Evolutionary conservation across 106 monocot species (phyloP).

Genomic region (Dioscorea zingiberensis): DNA sequence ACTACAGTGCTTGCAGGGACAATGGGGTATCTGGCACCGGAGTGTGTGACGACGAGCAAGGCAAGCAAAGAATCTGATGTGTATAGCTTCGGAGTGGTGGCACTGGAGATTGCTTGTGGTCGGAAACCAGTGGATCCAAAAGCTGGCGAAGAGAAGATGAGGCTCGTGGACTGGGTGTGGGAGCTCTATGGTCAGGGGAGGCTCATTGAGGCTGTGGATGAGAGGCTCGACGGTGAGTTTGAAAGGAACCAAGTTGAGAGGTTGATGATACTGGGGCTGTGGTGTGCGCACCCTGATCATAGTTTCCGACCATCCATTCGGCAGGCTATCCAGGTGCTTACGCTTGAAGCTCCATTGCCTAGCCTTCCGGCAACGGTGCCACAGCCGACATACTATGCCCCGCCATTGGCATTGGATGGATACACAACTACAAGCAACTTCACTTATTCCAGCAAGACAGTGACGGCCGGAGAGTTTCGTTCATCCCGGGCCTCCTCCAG

Average conservation of each 20-base stretch:
- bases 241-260: constrained; percentile 1
- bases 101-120: constrained; percentile 20
- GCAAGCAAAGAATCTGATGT: constrained; percentile 16
- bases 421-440: too few relatives aligned
- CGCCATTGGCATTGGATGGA: background rate
- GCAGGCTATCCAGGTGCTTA: background rate
- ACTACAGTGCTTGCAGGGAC: constrained; percentile 15
- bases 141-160: background rate
- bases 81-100: constrained; percentile 20
- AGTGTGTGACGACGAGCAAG: constrained; percentile 6
- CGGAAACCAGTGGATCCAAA: constrained; percentile 2
- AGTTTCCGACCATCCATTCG: background rate
- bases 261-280: constrained; percentile 6
- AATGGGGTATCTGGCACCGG: constrained; percentile 24
- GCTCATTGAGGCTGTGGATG: constrained; percentile 5
- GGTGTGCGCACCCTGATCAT: constrained; percentile 8
- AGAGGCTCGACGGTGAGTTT: background rate
- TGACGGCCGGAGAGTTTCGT: too few relatives aligned
- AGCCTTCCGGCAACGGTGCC: constrained; percentile 1
- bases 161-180: constrained; percentile 19
- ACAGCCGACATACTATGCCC: background rate
- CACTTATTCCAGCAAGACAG: too few relatives aligned
- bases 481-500: too few relatives aligned
- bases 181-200: constrained; percentile 11
- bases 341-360: background rate